Evolutionary conservation across 1,284 basidiomycete genomes (phyloP).

Genomic region (Lentinus polychrous): DNA sequence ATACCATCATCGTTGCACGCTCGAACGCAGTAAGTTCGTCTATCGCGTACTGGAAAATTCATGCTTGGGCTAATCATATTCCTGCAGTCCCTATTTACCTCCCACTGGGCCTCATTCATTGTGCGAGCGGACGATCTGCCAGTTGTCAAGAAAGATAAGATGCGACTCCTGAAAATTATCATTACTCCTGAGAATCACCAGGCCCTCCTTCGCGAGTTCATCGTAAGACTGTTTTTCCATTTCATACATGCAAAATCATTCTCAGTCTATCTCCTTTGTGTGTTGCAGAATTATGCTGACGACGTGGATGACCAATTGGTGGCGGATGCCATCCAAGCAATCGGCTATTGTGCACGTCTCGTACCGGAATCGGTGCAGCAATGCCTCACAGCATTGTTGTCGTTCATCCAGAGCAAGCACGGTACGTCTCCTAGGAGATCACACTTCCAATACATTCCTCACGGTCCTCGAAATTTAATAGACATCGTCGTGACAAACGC

Average conservation of each 20-base stretch:
- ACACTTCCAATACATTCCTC: neutral
- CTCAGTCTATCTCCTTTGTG: too few relatives aligned
- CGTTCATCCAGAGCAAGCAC: slow-evolving; percentile 69
- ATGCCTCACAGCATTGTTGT: slow-evolving; percentile 70
- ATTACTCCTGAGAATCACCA: slow-evolving; percentile 63
- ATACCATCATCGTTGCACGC: slow-evolving; percentile 59
- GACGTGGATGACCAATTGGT: slow-evolving; percentile 69
- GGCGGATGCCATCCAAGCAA: slow-evolving; percentile 64
- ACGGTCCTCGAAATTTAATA: slow-evolving; percentile 20
- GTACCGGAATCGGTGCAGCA: slow-evolving; percentile 64
- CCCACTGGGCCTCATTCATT: slow-evolving; percentile 60
- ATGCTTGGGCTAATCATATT: slow-evolving; percentile 1
- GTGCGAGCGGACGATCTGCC: slow-evolving; percentile 60
- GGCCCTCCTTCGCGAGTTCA: slow-evolving; percentile 72
- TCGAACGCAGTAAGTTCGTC: slow-evolving; percentile 49
- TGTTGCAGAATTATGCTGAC: slow-evolving; percentile 63
- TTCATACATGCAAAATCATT: neutral
- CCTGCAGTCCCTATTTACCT: slow-evolving; percentile 38
- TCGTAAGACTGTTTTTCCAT: slow-evolving; percentile 39
- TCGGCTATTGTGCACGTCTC: slow-evolving; percentile 67
- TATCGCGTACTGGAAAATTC: neutral
- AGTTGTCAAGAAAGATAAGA: slow-evolving; percentile 66
- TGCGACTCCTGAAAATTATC: slow-evolving; percentile 62
- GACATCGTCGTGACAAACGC: slow-evolving; percentile 71
- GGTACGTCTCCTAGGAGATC: slow-evolving; percentile 35